A percentile compares a stretch with the other conserved stretches of the same genome.
Evolutionary conservation across 495 filamentous ascomycete species (phyloP).

Genomic region (Friedmanniomyces simplex): DNA sequence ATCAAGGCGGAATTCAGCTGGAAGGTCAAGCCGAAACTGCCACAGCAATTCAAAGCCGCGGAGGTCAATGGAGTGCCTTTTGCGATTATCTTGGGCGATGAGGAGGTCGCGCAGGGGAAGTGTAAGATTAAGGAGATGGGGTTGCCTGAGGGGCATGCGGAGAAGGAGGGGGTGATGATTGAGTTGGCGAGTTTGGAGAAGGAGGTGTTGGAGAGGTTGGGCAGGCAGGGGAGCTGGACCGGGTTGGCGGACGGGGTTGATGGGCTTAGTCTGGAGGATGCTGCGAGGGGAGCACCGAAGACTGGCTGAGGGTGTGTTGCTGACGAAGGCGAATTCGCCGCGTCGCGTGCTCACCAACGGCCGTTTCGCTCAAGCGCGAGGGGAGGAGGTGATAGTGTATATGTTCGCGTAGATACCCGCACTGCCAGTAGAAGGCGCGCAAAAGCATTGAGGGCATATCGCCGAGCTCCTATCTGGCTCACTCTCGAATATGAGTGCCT

Average conservation of each 20-base stretch:
- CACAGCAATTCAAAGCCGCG: conserved; percentile 68
- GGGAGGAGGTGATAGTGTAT: not conserved
- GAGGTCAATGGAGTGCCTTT: conserved; percentile 63
- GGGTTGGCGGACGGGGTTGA: conserved; percentile 1
- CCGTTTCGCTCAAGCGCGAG: not conserved
- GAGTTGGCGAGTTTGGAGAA: conserved; percentile 46
- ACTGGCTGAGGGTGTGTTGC: not conserved
- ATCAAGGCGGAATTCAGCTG: conserved; percentile 75
- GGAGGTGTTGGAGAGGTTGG: conserved; percentile 47
- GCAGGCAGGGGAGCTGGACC: not conserved
- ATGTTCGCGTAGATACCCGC: not conserved
- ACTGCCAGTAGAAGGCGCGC: not conserved
- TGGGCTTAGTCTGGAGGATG: conserved; percentile 7
- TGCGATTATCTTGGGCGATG: conserved; percentile 68
- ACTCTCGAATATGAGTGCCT: too few relatives aligned
- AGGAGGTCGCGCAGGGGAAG: conserved; percentile 63
- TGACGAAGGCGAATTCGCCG: not conserved
- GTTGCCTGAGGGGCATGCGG: conserved; percentile 63
- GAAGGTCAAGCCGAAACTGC: conserved; percentile 70
- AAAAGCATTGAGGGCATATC: not conserved
- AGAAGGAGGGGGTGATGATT: conserved; percentile 75
- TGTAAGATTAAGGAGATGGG: conserved; percentile 81
- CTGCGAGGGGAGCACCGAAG: conserved; percentile 1
- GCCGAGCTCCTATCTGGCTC: not conserved
- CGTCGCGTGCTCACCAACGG: not conserved